These are phyloP conservation scores for Eragrostis nindensis DNA, from an alignment of 176 grass and related monocot species.

Conservation along the genomic window DNA sequence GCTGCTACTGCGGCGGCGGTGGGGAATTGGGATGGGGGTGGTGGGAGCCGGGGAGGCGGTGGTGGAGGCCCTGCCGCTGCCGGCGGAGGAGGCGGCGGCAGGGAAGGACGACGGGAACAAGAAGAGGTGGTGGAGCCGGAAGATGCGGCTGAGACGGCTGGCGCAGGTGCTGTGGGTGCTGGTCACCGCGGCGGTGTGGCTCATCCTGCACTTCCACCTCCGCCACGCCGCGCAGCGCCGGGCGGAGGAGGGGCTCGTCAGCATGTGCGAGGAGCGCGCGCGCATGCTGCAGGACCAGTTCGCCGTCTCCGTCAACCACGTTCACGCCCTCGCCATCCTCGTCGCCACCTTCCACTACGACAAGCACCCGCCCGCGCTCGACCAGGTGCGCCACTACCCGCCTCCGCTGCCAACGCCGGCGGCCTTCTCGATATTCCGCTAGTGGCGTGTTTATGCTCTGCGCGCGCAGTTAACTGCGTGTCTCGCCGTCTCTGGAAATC, in stretches of 20 bases:
- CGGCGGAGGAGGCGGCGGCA: constrained; percentile 32
- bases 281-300: constrained; percentile 99
- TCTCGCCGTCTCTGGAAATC: not conserved
- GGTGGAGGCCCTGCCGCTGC: not conserved
- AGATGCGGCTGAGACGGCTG: constrained; percentile 46
- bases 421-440: not conserved
- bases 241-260: constrained; percentile 73
- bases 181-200: constrained; percentile 17
- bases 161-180: constrained; percentile 52
- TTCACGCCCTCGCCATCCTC: constrained; percentile 95
- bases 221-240: constrained; percentile 45
- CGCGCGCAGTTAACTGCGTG: constrained; percentile 29
- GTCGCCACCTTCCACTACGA: constrained; percentile 98
- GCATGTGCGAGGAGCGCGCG: constrained; percentile 97
- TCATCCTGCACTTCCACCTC: constrained; percentile 36
- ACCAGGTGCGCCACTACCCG: constrained; percentile 63
- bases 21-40: constrained; percentile 27
- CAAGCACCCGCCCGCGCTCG: constrained; percentile 77
- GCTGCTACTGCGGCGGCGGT: not conserved
- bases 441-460: not conserved
- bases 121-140: constrained; percentile 19
- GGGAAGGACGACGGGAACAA: not conserved
- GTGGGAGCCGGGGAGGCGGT: not conserved
- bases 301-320: constrained; percentile 94
- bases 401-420: not conserved